Percentiles rank a stretch among this genome's conserved stretches.
Evolutionary conservation across 176 grass and related monocot genomes (phyloP).

Genomic region (Cocos nucifera): DNA sequence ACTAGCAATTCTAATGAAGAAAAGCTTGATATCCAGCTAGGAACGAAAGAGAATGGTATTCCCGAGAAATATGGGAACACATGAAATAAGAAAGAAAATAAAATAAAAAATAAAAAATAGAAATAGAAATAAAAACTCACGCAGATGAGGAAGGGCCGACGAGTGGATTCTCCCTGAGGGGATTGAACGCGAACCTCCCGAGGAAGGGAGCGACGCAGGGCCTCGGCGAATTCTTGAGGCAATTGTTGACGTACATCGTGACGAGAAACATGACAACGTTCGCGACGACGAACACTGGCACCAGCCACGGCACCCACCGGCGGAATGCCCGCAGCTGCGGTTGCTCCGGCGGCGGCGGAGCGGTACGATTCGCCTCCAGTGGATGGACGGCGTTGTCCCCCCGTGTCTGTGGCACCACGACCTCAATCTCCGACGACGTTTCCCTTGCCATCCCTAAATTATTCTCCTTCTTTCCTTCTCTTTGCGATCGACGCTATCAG

Average conservation of each 20-base stretch:
- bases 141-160: slow-evolving; percentile 71
- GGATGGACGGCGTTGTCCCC: background rate
- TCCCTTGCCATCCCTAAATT: background rate
- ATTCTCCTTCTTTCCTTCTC: no score
- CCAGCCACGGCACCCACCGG: slow-evolving; percentile 53
- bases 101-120: background rate
- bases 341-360: background rate
- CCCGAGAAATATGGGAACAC: background rate
- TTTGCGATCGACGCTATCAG: no score
- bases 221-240: slow-evolving; percentile 28
- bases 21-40: background rate
- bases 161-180: slow-evolving; percentile 73
- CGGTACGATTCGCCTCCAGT: background rate
- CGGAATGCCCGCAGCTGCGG: background rate
- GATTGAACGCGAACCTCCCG: slow-evolving; percentile 76
- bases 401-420: background rate
- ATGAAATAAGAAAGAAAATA: background rate
- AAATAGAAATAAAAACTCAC: slow-evolving; percentile 18
- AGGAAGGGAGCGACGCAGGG: slow-evolving; percentile 48
- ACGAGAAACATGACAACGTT: slow-evolving; percentile 48
- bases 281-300: slow-evolving; percentile 34
- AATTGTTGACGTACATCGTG: slow-evolving; percentile 84
- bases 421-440: background rate
- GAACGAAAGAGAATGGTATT: background rate
- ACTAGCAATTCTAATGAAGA: no score